Evolutionary conservation across 805 yeast genomes (phyloP), one percentile per base, ranked within the genome.

Genomic region (Lipomyces yamanashiensis): DNA sequence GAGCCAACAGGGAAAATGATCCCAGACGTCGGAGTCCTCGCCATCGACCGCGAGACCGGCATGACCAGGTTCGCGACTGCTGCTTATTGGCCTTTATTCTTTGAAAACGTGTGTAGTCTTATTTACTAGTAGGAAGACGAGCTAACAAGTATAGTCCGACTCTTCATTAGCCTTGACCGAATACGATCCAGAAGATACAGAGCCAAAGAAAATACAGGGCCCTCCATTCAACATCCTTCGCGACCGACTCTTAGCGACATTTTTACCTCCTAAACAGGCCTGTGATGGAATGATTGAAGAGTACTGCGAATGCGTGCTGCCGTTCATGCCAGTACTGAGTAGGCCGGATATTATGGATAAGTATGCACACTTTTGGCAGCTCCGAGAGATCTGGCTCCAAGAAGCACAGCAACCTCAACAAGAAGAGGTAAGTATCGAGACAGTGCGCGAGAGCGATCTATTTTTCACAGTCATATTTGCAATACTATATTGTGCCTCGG

Each of bases 21-120:
- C 1, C 43, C 51, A 8, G 51, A 54, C n/a, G 51, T 44, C 2
- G 58, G 58, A 9, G 21, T 54, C 17, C 17, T 56, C 40, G 34
- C 54, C 21, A 47, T 56, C 9, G 21, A 56, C 47, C 50, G 47
- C 44, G 54, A 36, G 23, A 56, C 59, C 19, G 59, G 59, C 9
- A 54, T 36, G 10, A n/a, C 54, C 7, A 33, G 59, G 8, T 56
- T 47, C 23, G 52, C 44, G 15, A 48, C 54, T 5, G 40, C 48
- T 1, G 9, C 28, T 8, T 48, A 37, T 21, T 56, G 59, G 59
- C 59, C 53, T 2, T 39, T 37, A 13, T 12, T 47, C 15, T 56
- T 56, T 28, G n/a, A 49, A 8, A 23, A 36, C n/a, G 55, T 52
- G 36, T 10, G 59, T 56, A 21, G 6, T 6, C 34, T 23, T 43